phyloP scores from a whole-genome alignment of 306 rosid genomes.

The Corylus heterophylla region DNA sequence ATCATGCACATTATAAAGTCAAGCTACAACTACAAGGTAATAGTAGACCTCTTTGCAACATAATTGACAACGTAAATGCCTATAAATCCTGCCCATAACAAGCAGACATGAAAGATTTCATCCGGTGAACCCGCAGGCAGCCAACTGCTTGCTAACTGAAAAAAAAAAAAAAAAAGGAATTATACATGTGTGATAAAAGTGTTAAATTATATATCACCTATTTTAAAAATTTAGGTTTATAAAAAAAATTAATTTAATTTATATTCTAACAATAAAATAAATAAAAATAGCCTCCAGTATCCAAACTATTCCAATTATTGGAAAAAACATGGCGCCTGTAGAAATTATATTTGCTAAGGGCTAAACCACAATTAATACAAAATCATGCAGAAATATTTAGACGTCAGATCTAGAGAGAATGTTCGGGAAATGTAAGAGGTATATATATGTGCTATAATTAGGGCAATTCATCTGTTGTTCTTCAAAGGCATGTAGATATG shows the following conservation, averaged over 20 bases:
- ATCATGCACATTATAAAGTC: conserved; percentile 11
- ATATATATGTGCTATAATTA: no score
- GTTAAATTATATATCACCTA: no score
- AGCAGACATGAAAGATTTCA: conserved; percentile 77
- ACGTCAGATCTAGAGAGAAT: conserved; percentile 29
- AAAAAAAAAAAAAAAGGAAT: conserved; percentile 11
- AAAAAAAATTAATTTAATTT: no score
- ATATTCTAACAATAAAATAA: no score
- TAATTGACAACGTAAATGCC: conserved; percentile 92
- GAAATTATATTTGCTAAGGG: no score
- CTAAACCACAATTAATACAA: no score
- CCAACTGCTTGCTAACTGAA: conserved; percentile 85
- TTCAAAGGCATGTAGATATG: no score
- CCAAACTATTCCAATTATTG: neutral
- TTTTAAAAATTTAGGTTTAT: no score
- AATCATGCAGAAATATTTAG: no score
- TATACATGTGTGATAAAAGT: conserved; percentile 11
- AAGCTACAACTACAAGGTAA: neutral
- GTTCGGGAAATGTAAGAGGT: no score
- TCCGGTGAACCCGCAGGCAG: conserved; percentile 74
- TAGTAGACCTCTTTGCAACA: conserved; percentile 71
- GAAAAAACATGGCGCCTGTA: neutral
- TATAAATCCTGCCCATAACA: conserved; percentile 89
- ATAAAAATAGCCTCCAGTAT: neutral
- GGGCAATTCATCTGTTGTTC: no score